Conservation (phyloP, 768 basidiomycete genomes). For the Leccinum sublutescens region DNA sequence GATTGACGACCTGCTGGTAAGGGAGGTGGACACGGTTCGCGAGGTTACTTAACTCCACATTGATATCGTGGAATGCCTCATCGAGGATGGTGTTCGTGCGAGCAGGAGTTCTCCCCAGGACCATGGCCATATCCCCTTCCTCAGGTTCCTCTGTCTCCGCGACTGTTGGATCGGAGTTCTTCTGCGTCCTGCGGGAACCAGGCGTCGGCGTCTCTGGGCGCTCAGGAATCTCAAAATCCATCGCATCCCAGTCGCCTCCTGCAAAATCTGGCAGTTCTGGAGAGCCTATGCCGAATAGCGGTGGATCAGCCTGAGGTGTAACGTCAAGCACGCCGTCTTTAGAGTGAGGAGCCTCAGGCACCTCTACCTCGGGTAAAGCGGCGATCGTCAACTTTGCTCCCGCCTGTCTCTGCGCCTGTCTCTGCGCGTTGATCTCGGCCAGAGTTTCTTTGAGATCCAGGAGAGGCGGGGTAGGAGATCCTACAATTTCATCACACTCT, state of each 20-base stretch:
- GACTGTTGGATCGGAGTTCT: background rate
- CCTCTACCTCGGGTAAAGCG: too few relatives aligned
- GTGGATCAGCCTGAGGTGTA: background rate
- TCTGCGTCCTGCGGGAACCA: background rate
- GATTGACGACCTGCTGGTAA: background rate
- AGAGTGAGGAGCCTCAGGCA: background rate
- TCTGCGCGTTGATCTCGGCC: background rate
- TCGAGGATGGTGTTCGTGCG: background rate
- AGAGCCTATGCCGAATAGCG: background rate
- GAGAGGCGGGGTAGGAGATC: background rate
- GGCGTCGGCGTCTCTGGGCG: background rate
- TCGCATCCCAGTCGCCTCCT: background rate
- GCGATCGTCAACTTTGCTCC: too few relatives aligned
- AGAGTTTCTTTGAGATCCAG: background rate
- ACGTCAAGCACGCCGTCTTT: background rate
- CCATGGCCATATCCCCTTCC: background rate
- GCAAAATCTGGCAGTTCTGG: background rate
- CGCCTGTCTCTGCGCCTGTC: background rate
- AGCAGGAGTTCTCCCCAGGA: background rate
- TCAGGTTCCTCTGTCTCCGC: background rate
- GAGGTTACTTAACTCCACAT: background rate
- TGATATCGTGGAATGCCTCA: background rate
- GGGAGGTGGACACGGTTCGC: background rate
- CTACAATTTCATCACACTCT: background rate
- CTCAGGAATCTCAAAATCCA: background rate